phyloP scores from a whole-genome alignment of 768 basidiomycete species.

The Leccinum obscurum region DNA sequence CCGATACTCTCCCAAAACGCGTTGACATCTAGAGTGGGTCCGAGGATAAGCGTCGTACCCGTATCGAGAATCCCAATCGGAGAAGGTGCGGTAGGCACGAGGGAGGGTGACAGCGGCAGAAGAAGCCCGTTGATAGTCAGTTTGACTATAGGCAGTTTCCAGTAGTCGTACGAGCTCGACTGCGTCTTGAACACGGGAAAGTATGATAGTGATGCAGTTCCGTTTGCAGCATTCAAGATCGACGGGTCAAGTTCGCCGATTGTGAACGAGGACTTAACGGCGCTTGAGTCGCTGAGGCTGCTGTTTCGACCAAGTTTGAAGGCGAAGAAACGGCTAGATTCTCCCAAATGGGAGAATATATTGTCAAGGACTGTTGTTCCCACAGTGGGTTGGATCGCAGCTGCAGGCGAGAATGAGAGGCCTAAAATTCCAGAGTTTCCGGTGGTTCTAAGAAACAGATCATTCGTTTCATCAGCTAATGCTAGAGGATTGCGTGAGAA shows the following conservation, averaged over 20 bases:
- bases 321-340: conserved; percentile 47
- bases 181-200: conserved; percentile 42
- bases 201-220: conserved; percentile 34
- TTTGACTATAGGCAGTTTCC: conserved; percentile 52
- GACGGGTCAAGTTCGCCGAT: conserved; percentile 48
- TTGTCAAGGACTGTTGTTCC: conserved; percentile 51
- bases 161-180: conserved; percentile 47
- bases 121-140: conserved; percentile 45
- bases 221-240: conserved; percentile 23
- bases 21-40: conserved; percentile 51
- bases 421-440: conserved; percentile 59
- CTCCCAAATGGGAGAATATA: conserved; percentile 43
- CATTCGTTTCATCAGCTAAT: conserved; percentile 43
- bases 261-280: conserved; percentile 46
- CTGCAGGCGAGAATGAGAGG: conserved; percentile 48
- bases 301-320: conserved; percentile 45
- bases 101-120: conserved; percentile 46
- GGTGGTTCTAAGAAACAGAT: conserved; percentile 44
- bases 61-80: conserved; percentile 64
- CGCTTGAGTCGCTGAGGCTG: conserved; percentile 16
- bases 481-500: conserved; percentile 33
- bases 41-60: conserved; percentile 58
- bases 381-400: conserved; percentile 44
- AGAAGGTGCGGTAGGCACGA: conserved; percentile 39
- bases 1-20: conserved; percentile 53